Evolutionary conservation across 192 early-diverging fungal genomes (phyloP), one percentile per base, ranked within the genome.

Genomic region (Umbelopsis ramanniana): DNA sequence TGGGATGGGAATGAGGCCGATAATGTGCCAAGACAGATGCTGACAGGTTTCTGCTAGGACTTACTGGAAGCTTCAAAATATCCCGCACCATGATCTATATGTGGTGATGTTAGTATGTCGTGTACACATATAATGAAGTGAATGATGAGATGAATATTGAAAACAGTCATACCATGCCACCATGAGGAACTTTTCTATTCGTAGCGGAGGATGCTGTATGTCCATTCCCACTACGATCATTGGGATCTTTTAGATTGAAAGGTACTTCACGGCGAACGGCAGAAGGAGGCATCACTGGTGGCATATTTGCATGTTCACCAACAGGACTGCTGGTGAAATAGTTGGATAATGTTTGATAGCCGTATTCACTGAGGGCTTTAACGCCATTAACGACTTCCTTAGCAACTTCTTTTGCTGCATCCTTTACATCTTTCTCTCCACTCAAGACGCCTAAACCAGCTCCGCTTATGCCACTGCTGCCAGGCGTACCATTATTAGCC

Each of bases 331-430:
- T 66, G 1, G 87, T 76, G 66, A 91, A 87, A 67, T 94, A 94
- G 35, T 78, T 88, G 12, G 85, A 86, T 14, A 93, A 67, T 0
- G 91, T 89, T 21, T 89, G 84, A 71, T 91, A 92, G 7, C 91
- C 91, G 55, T 33, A 72, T 26, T 76, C 82, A 81, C 92, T 87
- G 17, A 95, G 74, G 37, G 87, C 84, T 52, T 88, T 93, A n/a
- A 93, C 89, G 12, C 93, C 92, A 47, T 83, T 85, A 38, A 92
- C 84, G 12, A 94, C 84, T 70, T 95, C 93, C 66, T 94, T 93
- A 23, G 91, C 92, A 21, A 94, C 89, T 37, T 91, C 92, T 45
- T 86, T 86, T 2, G 92, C 92, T 23, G 87, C 75, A 43, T 84
- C 85, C 74, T 85, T 72, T 21, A 83, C 79, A 57, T 88, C 82